phyloP scores from a whole-genome alignment of 345 rosid species.

The Eucalyptus pauciflora region DNA sequence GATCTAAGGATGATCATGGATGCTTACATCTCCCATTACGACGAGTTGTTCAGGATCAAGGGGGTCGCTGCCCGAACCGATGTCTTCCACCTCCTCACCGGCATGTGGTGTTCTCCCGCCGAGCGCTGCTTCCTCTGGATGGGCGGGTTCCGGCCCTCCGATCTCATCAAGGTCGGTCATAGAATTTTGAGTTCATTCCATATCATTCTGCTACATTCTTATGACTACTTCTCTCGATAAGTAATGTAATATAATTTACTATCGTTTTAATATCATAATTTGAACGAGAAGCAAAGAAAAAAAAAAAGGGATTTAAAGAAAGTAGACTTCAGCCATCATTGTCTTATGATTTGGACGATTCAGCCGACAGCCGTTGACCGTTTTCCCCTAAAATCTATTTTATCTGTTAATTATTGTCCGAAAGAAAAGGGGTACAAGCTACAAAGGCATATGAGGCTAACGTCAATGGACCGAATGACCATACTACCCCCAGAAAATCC shows the following conservation, averaged over 20 bases:
- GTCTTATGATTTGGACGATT: not conserved
- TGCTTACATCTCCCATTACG: constrained; percentile 70
- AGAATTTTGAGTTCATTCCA: not conserved
- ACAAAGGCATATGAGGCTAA: not conserved
- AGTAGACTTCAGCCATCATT: not conserved
- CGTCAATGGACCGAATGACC: not conserved
- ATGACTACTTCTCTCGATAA: not conserved
- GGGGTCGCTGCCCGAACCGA: constrained; percentile 62
- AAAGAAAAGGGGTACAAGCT: not conserved
- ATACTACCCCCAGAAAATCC: not conserved
- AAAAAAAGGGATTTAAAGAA: not conserved
- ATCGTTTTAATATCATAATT: not conserved
- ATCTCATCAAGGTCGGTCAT: constrained; percentile 69
- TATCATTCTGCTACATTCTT: not conserved
- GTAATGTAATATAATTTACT: not conserved
- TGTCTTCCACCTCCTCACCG: constrained; percentile 76
- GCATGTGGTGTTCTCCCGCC: constrained; percentile 81
- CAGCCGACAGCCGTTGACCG: not conserved
- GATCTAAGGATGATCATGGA: constrained; percentile 64
- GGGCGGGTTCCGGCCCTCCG: constrained; percentile 94
- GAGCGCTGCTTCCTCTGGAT: constrained; percentile 99
- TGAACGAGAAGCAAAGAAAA: not conserved
- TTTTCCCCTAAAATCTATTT: not conserved
- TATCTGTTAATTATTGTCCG: not conserved
- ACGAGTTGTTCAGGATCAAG: constrained; percentile 67